Evolutionary conservation across 495 filamentous ascomycete genomes (phyloP).

Genomic region (Hypoxylon cercidicola): DNA sequence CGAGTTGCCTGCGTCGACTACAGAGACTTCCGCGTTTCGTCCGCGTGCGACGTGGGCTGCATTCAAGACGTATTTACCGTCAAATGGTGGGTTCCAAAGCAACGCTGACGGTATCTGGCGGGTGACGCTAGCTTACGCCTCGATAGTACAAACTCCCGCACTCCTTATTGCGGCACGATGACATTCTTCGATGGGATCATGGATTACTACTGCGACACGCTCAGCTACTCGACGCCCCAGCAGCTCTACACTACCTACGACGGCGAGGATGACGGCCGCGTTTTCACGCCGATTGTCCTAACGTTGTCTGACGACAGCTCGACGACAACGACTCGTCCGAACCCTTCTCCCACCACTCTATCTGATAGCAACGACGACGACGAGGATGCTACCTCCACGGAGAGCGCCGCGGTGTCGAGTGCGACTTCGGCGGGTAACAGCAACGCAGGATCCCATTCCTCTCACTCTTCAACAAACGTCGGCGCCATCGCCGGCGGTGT

Average conservation of each 20-base stretch:
- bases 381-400: background rate
- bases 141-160: slow-evolving; percentile 40
- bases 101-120: background rate
- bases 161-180: slow-evolving; percentile 53
- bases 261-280: slow-evolving; percentile 47
- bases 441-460: slow-evolving; percentile 2
- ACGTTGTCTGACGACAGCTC: slow-evolving; percentile 17
- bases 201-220: slow-evolving; percentile 54
- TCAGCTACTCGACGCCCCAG: slow-evolving; percentile 40
- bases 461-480: slow-evolving; percentile 44
- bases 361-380: slow-evolving; percentile 9
- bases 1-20: slow-evolving; percentile 48
- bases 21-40: slow-evolving; percentile 31
- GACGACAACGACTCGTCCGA: background rate
- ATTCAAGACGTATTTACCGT: slow-evolving; percentile 46
- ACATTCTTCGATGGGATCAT: slow-evolving; percentile 46
- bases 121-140: slow-evolving; percentile 9
- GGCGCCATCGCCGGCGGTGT: slow-evolving; percentile 61
- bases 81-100: slow-evolving; percentile 50
- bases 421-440: slow-evolving; percentile 8
- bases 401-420: slow-evolving; percentile 6
- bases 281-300: slow-evolving; percentile 39
- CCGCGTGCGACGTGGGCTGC: slow-evolving; percentile 51
- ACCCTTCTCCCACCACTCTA: slow-evolving; percentile 22
- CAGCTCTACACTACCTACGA: slow-evolving; percentile 49